Evolutionary conservation across 1,139 yeast species (phyloP).

Genomic region (Yamadazyma aaseri): DNA sequence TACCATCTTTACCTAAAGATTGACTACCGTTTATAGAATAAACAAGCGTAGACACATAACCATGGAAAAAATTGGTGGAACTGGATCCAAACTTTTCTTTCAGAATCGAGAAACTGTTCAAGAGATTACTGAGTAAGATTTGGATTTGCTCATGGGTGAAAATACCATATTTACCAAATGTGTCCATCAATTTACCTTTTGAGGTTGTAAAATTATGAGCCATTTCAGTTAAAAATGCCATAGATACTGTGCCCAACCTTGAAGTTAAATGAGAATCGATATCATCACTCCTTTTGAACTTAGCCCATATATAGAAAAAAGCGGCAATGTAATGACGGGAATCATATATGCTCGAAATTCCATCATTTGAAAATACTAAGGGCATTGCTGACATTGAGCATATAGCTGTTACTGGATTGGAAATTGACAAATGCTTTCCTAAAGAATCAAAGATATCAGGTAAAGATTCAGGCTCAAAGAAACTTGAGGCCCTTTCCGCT

Average conservation of each 20-base stretch:
- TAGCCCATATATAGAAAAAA: constrained; percentile 72
- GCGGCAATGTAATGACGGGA: constrained; percentile 60
- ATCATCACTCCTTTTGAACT: constrained; percentile 54
- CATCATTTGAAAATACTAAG: constrained; percentile 23
- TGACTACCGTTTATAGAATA: constrained; percentile 60
- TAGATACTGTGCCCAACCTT: constrained; percentile 62
- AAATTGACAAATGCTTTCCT: constrained; percentile 51
- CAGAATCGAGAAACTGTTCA: constrained; percentile 52
- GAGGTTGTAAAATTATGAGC: constrained; percentile 21
- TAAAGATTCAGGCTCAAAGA: constrained; percentile 37
- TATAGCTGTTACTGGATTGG: constrained; percentile 58
- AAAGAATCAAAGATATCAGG: constrained; percentile 38
- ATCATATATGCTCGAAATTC: constrained; percentile 31
- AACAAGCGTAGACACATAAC: constrained; percentile 62
- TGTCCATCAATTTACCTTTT: background rate
- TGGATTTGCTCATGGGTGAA: constrained; percentile 61
- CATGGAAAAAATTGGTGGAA: constrained; percentile 49
- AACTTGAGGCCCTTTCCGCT: constrained; percentile 48
- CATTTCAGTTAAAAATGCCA: constrained; percentile 40
- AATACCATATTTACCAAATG: constrained; percentile 51
- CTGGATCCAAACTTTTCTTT: constrained; percentile 38
- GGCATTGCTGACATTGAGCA: constrained; percentile 62
- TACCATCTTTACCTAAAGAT: constrained; percentile 39
- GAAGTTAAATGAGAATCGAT: constrained; percentile 69
- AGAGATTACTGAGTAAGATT: constrained; percentile 54